Percentiles rank a stretch among this genome's conserved stretches.
Conservation (phyloP, 2,329 filamentous ascomycete species). For the Colletotrichum zoysiae region DNA sequence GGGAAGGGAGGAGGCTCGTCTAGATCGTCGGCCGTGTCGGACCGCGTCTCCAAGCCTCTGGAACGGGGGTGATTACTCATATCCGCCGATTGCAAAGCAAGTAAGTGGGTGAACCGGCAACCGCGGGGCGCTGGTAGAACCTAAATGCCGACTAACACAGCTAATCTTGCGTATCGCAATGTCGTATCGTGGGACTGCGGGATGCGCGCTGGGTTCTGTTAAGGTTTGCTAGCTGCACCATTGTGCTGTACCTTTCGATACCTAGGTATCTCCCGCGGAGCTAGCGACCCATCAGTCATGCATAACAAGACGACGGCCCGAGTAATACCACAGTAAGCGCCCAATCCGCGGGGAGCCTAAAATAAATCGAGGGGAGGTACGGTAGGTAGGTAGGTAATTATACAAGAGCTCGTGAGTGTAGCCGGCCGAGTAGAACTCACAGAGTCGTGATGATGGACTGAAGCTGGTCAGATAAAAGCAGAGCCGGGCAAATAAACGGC, state of each 20-base stretch:
- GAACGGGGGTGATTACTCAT: conserved; percentile 39
- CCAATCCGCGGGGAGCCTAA: background rate
- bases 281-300: conserved; percentile 6
- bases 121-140: background rate
- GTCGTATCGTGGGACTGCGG: background rate
- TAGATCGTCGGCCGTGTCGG: conserved; percentile 26
- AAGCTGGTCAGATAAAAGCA: background rate
- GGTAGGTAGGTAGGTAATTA: background rate
- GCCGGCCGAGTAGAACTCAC: background rate
- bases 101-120: conserved; percentile 6
- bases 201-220: background rate
- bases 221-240: conserved; percentile 23
- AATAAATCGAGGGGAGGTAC: conserved; percentile 6
- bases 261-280: background rate
- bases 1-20: conserved; percentile 23
- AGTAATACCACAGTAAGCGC: background rate
- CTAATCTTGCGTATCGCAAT: background rate
- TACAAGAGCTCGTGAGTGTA: background rate
- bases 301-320: conserved; percentile 8
- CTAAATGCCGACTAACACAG: conserved; percentile 30
- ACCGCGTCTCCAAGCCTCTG: conserved; percentile 27
- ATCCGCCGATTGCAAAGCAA: conserved; percentile 21
- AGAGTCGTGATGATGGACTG: background rate
- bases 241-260: background rate
- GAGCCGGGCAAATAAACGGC: background rate